Base-by-base conservation (phyloP, 1,284 basidiomycete genomes). In the Crocinoboletus sp. region DNA sequence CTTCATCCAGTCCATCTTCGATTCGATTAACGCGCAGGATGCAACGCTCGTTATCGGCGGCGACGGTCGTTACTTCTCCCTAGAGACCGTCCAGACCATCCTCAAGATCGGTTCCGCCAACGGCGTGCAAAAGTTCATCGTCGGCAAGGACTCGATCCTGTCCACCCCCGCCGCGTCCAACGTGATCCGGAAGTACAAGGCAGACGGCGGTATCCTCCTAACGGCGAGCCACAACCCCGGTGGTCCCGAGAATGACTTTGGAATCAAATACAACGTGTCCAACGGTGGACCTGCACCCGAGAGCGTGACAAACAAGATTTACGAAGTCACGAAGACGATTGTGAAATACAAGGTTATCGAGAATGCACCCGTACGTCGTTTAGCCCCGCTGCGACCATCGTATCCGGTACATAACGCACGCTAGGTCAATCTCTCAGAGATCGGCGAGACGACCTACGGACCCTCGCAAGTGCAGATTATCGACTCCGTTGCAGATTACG, bases 181-280 rank as follows among this genome's bases (percentile, higher is more conserved):
- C 67, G 71, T 97, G 57, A 99, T 99, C 69, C 81, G 95, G 53
- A 89, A 89, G 59, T 90, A 92, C 76, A 94, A 97, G 71, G 94
- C 94, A 1, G 85, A 93, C 59, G 95, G 96, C 41, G 95, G 95
- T 56, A 99, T 99, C 69, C 78, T 99, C 38, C 78, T 99, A 54
- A 99, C 95, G n/a, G 95, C 95, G 20, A 89, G 84, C 52, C 95
- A 99, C 78, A 99, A 99, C 71, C 94, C 95, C 9, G 95, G 95
- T 51, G 95, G 95, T 34, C 95, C 96, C 22, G 80, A 98, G 59
- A 89, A 90, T 60, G 95, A 99, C 70, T 99, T 99, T 66, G 95
- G 95, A 49, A 97, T 99, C 81, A 99, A 99, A 73, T 98, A 96
- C 76, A 99, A 99, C 72, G 86, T 94, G 46, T 84, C 85, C 35